Percentiles rank a stretch among this genome's conserved stretches.
Conservation (phyloP, 2,329 filamentous ascomycete species). For the Elsinoe fawcettii region DNA sequence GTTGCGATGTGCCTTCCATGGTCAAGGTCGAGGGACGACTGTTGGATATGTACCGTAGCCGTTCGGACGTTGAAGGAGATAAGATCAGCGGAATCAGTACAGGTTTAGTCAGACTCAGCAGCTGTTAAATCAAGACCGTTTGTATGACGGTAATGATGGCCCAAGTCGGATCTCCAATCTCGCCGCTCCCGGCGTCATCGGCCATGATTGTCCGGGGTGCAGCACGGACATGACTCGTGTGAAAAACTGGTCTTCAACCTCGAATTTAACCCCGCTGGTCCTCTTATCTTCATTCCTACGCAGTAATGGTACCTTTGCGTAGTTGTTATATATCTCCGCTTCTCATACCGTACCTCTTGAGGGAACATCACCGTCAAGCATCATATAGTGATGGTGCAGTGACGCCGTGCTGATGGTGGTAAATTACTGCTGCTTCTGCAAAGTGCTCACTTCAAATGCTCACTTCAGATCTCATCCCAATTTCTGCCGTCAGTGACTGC, state of each 20-base stretch:
- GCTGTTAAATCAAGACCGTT: background rate
- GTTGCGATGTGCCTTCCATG: background rate
- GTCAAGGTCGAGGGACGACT: background rate
- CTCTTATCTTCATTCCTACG: background rate
- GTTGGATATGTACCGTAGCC: background rate
- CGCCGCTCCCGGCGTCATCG: background rate
- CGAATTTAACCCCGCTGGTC: background rate
- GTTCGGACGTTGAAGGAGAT: background rate
- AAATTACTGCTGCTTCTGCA: too few relatives aligned
- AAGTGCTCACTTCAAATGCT: too few relatives aligned
- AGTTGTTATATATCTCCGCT: too few relatives aligned
- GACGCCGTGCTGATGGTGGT: too few relatives aligned
- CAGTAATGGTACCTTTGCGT: background rate
- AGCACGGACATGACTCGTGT: background rate
- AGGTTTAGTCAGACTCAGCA: background rate
- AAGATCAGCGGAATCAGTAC: background rate
- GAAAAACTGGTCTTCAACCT: background rate
- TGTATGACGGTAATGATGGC: background rate
- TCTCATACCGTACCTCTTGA: too few relatives aligned
- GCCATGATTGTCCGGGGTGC: background rate
- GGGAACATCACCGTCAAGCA: too few relatives aligned
- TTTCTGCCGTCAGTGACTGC: too few relatives aligned
- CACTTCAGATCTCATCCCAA: too few relatives aligned
- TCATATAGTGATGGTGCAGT: too few relatives aligned
- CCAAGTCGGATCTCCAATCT: constrained; percentile 2